Base-by-base conservation (phyloP, 768 basidiomycete species). In the Infundibulicybe gibba region DNA sequence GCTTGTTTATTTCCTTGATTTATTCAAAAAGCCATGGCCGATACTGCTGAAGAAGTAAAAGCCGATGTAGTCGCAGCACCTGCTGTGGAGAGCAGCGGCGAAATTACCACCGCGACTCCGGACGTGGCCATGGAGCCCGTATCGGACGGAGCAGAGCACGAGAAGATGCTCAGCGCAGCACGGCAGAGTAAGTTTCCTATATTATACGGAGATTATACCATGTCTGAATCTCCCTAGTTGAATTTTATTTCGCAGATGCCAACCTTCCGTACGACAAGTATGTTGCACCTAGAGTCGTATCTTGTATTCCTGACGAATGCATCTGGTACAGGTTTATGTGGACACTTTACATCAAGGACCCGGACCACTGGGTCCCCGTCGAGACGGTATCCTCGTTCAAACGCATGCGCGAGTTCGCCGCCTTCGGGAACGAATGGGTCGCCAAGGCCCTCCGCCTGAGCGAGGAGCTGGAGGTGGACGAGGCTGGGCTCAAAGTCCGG, bases 201-300 rank as follows among this genome's bases (percentile, higher is more conserved):
- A 35, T 49, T 35, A 40, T 16, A 15, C 6, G 31, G 21, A 10
- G 17, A 3, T 15, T 9, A 44, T 6, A 21, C 14, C 6, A 8
- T 44, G 30, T 4, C 17, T 25, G 38, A 46, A 32, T 47, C 30
- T 11, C 5, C 35, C 33, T 46, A 97, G 94, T 95, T 58, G 90
- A 94, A 62, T 97, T 97, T 67, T 97, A 97, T 73, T 94, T 98
- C 67, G 89, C 89, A 43, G 93, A 95, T 66, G 79, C 92, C n/a
- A 97, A 97, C 67, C 79, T 98, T 44, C 94, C 94, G 1, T 93
- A 80, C 53, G 90, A 93, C 75, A 88, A 82, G 87, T 87, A 57
- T 20, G 75, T 47, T 16, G 41, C 15, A 30, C 32, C 42, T 6
- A 1, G 17, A 8, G 13, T 10, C 14, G 31, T 17, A 16, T 31